phyloP scores from a whole-genome alignment of 148 eudicot species.

The Euryodendron excelsum region DNA sequence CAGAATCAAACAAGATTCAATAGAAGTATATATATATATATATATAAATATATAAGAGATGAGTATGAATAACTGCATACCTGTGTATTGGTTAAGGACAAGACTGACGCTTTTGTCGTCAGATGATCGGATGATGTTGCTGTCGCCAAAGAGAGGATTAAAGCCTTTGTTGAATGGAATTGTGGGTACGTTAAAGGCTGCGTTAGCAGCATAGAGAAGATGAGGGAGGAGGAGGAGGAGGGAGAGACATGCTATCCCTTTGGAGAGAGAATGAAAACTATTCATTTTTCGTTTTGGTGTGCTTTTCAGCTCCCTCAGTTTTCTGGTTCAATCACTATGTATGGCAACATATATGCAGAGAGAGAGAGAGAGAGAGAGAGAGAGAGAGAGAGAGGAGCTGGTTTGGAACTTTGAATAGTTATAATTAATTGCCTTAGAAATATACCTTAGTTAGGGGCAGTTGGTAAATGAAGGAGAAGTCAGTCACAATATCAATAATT shows the following conservation, averaged over 20 bases:
- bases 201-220: neutral
- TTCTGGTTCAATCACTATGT: neutral
- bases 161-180: slow-evolving; percentile 39
- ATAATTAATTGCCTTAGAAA: neutral
- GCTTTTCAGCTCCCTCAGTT: neutral
- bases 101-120: slow-evolving; percentile 43
- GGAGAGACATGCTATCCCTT: slow-evolving; percentile 7
- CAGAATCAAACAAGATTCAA: too few species aligned
- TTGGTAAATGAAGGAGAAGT: neutral
- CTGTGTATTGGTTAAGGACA: slow-evolving; percentile 51
- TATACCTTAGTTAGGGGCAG: slow-evolving; percentile 14
- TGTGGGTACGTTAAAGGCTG: slow-evolving; percentile 22
- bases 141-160: slow-evolving; percentile 40
- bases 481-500: neutral
- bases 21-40: too few species aligned
- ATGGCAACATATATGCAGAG: neutral
- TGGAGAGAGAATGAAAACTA: slow-evolving; percentile 14
- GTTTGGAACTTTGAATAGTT: neutral
- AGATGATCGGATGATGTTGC: slow-evolving; percentile 32
- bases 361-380: neutral
- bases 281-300: slow-evolving; percentile 2
- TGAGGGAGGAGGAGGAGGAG: slow-evolving; percentile 18
- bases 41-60: neutral
- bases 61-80: slow-evolving; percentile 3
- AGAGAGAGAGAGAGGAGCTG: slow-evolving; percentile 1